Base-by-base conservation (phyloP, 176 grass and related monocot genomes). In the Alopecurus myosuroides region DNA sequence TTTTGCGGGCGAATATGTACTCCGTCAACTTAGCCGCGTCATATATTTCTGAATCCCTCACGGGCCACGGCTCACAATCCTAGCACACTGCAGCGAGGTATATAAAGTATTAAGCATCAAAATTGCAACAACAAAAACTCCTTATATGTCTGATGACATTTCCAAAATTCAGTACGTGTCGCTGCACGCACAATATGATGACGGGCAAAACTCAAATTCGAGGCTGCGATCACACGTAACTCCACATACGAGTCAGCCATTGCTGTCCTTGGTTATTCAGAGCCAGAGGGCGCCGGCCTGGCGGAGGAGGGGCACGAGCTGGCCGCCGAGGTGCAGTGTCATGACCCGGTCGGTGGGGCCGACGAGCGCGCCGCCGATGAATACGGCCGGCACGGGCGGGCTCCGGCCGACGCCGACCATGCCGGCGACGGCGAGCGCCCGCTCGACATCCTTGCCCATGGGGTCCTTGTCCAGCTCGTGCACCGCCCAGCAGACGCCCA, bases 231-330 rank as follows among this genome's bases (percentile, higher is more conserved):
- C 19, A 52, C 50, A 86, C 30, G 45, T 37, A 46, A 17, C 76
- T 3, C 31, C 39, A 61, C 13, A 29, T 6, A 34, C 7, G 18
- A 11, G 39, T 41, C 22, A 50, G 17, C 31, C 33, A 36, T 15
- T 11, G 63, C 0, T 22, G 37, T 31, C 14, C 4, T 49, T 31
- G 26, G 30, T 74, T 75, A 26, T 11, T 91, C 64, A 91, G 8
- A 94, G 89, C 92, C 92, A 94, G 9, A 94, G 81, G 20, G 92
- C 92, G 11, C 92, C 92, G 58, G 87, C 92, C 14, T 88, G 73
- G 20, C 90, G 90, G 4, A 94, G 85, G 15, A 94, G 78, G 48
- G 90, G 93, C 68, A 92, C 82, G n/a, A 94, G 87, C 72, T 86
- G 89, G 30, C 90, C 90, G 28, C 60, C 46, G 30, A 94, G 85